Base-by-base conservation (phyloP, 1,284 basidiomycete genomes). In the Trichosporon asahii region DNA sequence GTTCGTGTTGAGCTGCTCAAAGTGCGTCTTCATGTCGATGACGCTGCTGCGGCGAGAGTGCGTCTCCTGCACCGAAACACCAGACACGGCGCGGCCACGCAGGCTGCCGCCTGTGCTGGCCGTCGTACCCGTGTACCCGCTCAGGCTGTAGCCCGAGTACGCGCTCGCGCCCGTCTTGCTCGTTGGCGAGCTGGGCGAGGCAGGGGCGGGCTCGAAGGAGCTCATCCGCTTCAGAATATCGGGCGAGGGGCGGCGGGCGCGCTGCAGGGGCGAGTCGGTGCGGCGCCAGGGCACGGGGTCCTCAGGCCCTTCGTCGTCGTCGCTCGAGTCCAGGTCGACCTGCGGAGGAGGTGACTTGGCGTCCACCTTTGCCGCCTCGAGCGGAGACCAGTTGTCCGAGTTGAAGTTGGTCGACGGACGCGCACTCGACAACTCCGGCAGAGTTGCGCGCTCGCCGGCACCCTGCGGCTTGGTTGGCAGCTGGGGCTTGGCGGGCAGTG, bases 1-100 rank as follows among this genome's bases (percentile, higher is more conserved):
- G 57, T 69, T 61, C 73, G 18, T 64, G 53, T 18, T 70, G 64
- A 82, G 66, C n/a, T 69, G 66, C 68, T 82, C 80, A 73, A 78
- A 81, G 46, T 73, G 75, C 14, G 78, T 76, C 5, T 82, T 77
- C 15, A 84, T 80, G 61, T 80, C 78, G 64, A 77, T 80, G 68
- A 84, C 80, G 21, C 80, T 80, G n/a, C 78, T 76, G 66, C 79
- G 79, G 8, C 80, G 75, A 2, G 49, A 55, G 66, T 80, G 79
- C 1, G 61, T 35, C 60, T 68, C 67, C 23, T 44, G 66, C 31
- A 25, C 71, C 2, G 35, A 57, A 61, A 40, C 49, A 66, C 72
- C 70, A 67, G 66, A 64, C 53, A 63, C 67, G 64, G 33, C 66
- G 69, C 15, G 69, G 65, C 12, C 44, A 27, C 29, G 12, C 57